These are phyloP conservation scores for Calophaca sinica DNA, from an alignment of 306 rosid genomes.

Conservation along the genomic window DNA sequence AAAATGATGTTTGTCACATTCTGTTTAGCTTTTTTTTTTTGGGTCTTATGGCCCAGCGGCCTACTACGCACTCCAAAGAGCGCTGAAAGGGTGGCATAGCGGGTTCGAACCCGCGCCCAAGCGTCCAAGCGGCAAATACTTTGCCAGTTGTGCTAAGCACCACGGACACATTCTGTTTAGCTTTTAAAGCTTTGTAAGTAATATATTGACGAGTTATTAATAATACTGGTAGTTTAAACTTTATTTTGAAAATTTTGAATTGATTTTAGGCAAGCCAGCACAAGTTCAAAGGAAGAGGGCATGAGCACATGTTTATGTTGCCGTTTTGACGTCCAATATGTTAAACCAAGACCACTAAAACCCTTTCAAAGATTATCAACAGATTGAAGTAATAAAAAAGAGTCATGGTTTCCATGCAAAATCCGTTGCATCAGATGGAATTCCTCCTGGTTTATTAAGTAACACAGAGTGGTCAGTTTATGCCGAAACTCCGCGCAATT, in stretches of 20 bases:
- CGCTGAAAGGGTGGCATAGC: too few species aligned
- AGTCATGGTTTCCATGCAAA: constrained; percentile 43
- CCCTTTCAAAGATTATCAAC: constrained; percentile 45
- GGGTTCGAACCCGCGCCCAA: too few species aligned
- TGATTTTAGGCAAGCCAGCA: constrained; percentile 52
- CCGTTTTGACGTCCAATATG: constrained; percentile 3
- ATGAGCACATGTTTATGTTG: constrained; percentile 38
- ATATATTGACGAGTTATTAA: too few species aligned
- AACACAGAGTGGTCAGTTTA: constrained; percentile 45
- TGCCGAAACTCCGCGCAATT: constrained; percentile 39
- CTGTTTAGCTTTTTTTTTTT: too few species aligned
- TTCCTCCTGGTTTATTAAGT: constrained; percentile 50
- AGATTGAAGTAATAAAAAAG: constrained; percentile 42
- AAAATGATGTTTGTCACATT: too few species aligned
- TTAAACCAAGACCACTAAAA: constrained; percentile 38
- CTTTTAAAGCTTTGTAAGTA: too few species aligned
- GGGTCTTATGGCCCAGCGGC: too few species aligned
- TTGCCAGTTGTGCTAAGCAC: too few species aligned
- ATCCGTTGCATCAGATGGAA: constrained; percentile 51
- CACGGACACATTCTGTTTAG: too few species aligned
- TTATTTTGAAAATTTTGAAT: not conserved
- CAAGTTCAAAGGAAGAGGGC: constrained; percentile 54
- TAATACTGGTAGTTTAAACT: not conserved
- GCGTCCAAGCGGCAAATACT: too few species aligned
- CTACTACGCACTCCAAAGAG: too few species aligned